A percentile compares a stretch with the other conserved stretches of the same genome.
These are phyloP conservation scores for Talaromyces trachyspermus DNA, from an alignment of 495 filamentous ascomycete genomes.

Conservation along the genomic window DNA sequence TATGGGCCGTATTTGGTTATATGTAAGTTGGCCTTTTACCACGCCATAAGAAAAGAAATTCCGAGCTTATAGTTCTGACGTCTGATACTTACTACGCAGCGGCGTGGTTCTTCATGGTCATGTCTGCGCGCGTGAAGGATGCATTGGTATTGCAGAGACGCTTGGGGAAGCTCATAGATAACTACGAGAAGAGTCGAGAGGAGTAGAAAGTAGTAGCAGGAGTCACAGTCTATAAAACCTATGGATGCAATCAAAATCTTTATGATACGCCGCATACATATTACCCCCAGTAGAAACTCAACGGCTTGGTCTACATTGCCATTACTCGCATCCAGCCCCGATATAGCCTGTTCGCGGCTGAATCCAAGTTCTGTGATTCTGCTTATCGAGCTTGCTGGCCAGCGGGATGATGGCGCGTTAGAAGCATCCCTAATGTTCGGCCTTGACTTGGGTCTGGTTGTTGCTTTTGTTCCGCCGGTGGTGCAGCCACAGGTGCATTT, in stretches of 20 bases:
- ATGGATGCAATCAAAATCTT: not conserved
- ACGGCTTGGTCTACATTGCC: slow-evolving; percentile 86
- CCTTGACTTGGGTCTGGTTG: slow-evolving; percentile 20
- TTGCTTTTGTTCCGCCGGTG: too few relatives aligned
- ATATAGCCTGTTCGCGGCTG: slow-evolving; percentile 65
- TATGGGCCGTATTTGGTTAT: slow-evolving; percentile 68
- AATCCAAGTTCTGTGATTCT: slow-evolving; percentile 76
- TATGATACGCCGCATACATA: not conserved
- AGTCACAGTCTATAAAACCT: not conserved
- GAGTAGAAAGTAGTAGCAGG: not conserved
- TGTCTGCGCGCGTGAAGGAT: slow-evolving; percentile 36
- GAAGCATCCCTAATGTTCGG: slow-evolving; percentile 5
- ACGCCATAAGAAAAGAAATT: too few relatives aligned
- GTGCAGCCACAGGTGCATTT: slow-evolving; percentile 10
- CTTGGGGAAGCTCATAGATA: too few relatives aligned
- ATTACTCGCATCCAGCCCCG: slow-evolving; percentile 70
- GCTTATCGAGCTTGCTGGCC: slow-evolving; percentile 38
- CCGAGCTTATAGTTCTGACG: not conserved
- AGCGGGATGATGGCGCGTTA: slow-evolving; percentile 31
- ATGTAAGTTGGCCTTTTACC: slow-evolving; percentile 49
- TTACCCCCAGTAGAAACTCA: slow-evolving; percentile 59
- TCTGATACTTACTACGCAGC: slow-evolving; percentile 25
- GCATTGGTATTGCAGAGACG: slow-evolving; percentile 23
- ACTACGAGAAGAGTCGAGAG: slow-evolving; percentile 23
- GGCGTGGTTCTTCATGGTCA: slow-evolving; percentile 49